A percentile compares a stretch with the other conserved stretches of the same genome.
Conservation (phyloP, 2,329 filamentous ascomycete genomes). For the Botrytis porri region DNA sequence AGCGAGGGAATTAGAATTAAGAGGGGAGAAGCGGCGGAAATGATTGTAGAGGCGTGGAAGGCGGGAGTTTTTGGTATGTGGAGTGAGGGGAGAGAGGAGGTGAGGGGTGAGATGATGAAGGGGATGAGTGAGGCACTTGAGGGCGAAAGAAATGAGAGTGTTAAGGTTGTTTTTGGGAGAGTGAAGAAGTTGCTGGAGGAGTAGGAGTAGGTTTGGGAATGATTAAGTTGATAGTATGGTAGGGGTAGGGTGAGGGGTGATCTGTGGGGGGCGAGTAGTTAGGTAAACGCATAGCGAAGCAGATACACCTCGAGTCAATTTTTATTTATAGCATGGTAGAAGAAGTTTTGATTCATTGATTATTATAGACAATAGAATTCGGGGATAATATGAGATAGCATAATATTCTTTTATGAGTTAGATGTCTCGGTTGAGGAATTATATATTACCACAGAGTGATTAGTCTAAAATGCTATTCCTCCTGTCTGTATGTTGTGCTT, state of each 20-base stretch:
- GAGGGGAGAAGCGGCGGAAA: slow-evolving; percentile 37
- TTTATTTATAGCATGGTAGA: not conserved
- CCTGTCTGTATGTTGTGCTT: not conserved
- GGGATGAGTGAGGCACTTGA: slow-evolving; percentile 28
- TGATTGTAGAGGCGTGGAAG: slow-evolving; percentile 31
- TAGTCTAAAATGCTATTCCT: not conserved
- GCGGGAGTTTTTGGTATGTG: slow-evolving; percentile 34
- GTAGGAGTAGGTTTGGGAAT: not conserved
- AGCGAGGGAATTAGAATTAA: slow-evolving; percentile 36
- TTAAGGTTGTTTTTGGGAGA: slow-evolving; percentile 31
- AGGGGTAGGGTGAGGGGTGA: not conserved
- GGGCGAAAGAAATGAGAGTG: slow-evolving; percentile 34
- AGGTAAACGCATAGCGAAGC: not conserved
- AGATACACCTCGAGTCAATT: not conserved
- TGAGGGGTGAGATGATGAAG: slow-evolving; percentile 29
- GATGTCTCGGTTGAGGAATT: not conserved
- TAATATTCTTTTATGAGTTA: not conserved
- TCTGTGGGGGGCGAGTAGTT: not conserved
- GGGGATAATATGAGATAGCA: not conserved
- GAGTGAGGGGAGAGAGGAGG: slow-evolving; percentile 28
- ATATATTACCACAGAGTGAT: not conserved
- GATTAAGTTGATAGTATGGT: no score
- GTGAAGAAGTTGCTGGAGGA: slow-evolving; percentile 29
- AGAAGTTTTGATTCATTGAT: not conserved
- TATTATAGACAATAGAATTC: not conserved